Evolutionary conservation across 2,329 filamentous ascomycete species (phyloP).

Genomic region (Botrytis fragariae): DNA sequence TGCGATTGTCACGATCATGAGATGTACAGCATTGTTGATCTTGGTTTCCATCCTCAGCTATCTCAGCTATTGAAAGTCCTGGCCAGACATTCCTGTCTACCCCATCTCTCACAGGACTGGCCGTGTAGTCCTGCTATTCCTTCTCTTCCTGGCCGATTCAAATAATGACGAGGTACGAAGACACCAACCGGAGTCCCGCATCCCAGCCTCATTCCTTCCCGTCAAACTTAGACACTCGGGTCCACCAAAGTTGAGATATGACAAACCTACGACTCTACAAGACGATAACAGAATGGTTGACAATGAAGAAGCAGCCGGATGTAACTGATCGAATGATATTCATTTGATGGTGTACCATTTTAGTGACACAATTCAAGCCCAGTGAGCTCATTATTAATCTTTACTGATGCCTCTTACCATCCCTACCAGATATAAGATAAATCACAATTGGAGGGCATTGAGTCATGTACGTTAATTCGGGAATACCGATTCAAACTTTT

Average conservation of each 20-base stretch:
- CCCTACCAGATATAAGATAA: background rate
- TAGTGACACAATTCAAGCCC: constrained; percentile 1
- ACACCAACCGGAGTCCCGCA: background rate
- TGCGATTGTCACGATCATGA: constrained; percentile 1
- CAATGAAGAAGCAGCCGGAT: background rate
- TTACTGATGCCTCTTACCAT: background rate
- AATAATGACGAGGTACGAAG: background rate
- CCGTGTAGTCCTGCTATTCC: constrained; percentile 3
- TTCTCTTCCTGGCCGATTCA: background rate
- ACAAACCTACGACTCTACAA: background rate
- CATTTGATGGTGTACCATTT: background rate
- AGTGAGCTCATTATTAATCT: background rate
- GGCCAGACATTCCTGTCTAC: background rate
- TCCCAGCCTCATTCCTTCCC: constrained; percentile 11
- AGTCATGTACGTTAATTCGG: background rate
- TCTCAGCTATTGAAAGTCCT: background rate
- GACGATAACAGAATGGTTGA: background rate
- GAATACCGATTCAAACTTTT: background rate
- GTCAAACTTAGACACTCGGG: constrained; percentile 4
- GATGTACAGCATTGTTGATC: constrained; percentile 5
- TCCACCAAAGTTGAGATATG: constrained; percentile 14
- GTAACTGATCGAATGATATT: constrained; percentile 9
- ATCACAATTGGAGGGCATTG: background rate
- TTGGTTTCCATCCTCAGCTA: constrained; percentile 5
- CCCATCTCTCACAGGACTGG: background rate